Conservation (phyloP, 306 rosid genomes). For the Crotalaria pallida region DNA sequence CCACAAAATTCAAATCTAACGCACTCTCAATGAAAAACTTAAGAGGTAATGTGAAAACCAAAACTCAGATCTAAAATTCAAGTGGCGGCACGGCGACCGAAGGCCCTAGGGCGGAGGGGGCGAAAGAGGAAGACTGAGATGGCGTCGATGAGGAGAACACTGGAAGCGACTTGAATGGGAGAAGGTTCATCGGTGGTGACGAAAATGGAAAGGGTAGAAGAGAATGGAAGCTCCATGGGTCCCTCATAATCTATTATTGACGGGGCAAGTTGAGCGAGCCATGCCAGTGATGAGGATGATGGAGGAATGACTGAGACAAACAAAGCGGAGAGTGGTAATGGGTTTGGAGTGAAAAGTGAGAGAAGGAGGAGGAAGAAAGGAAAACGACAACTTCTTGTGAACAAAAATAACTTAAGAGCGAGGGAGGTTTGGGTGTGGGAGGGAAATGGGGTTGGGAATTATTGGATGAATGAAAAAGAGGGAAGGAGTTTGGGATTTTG, state of each 20-base stretch:
- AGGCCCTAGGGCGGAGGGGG: conserved; percentile 83
- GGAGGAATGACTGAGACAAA: conserved; percentile 35
- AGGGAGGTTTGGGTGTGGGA: too few relatives aligned
- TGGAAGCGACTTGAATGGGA: conserved; percentile 71
- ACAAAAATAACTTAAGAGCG: too few relatives aligned
- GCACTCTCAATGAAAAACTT: too few relatives aligned
- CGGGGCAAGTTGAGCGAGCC: conserved; percentile 33
- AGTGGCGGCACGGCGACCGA: too few relatives aligned
- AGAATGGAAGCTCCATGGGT: conserved; percentile 54
- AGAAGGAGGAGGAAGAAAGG: conserved; percentile 5
- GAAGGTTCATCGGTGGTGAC: conserved; percentile 73
- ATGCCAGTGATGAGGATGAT: conserved; percentile 33
- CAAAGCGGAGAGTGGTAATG: conserved; percentile 23
- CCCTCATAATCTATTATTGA: conserved; percentile 40
- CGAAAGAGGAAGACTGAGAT: conserved; percentile 80
- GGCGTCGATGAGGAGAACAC: conserved; percentile 85
- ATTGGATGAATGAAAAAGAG: too few relatives aligned
- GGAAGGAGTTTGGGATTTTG: conserved; percentile 34
- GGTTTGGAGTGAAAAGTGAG: conserved; percentile 29
- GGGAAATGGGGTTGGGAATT: too few relatives aligned
- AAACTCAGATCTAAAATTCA: too few relatives aligned
- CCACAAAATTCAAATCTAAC: too few relatives aligned
- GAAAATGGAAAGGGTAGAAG: conserved; percentile 56
- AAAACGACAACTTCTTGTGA: too few relatives aligned
- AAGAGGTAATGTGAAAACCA: too few relatives aligned